Conservation (phyloP, 352 stramenopile species). For the Phytophthora pluvialis region DNA sequence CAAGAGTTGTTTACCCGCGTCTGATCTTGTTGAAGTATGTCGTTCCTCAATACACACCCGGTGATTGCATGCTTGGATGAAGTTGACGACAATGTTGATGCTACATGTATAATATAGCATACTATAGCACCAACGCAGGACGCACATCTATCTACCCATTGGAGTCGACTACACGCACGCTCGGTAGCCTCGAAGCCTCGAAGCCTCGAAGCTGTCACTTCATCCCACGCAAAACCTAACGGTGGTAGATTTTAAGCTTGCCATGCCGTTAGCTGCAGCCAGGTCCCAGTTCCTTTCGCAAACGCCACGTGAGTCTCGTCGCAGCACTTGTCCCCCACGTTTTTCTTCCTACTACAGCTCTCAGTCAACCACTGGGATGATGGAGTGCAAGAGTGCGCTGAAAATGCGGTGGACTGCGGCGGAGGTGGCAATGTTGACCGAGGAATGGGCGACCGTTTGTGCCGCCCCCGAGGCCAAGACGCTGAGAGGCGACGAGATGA, state of each 20-base stretch:
- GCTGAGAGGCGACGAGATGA: constrained; percentile 12
- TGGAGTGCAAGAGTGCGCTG: constrained; percentile 18
- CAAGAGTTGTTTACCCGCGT: constrained; percentile 9
- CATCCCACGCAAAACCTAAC: neutral
- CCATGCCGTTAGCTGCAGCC: neutral
- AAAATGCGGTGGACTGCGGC: constrained; percentile 25
- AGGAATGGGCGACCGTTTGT: constrained; percentile 28
- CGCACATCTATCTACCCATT: too few relatives aligned
- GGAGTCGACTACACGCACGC: too few relatives aligned
- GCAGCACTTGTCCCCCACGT: neutral
- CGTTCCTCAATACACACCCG: constrained; percentile 15
- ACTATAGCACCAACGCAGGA: too few relatives aligned
- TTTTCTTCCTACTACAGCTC: neutral
- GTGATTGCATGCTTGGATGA: constrained; percentile 12
- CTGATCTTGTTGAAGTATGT: constrained; percentile 15
- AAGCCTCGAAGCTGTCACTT: too few relatives aligned
- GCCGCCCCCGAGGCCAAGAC: neutral
- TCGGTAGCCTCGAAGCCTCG: too few relatives aligned
- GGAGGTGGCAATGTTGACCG: constrained; percentile 22
- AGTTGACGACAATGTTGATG: constrained; percentile 17
- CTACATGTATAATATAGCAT: too few relatives aligned
- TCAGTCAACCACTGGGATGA: neutral
- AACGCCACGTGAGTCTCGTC: neutral
- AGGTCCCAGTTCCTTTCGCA: neutral
- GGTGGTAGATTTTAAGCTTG: neutral